These are phyloP conservation scores for Rosa rugosa DNA, from an alignment of 306 rosid species.

Conservation along the genomic window DNA sequence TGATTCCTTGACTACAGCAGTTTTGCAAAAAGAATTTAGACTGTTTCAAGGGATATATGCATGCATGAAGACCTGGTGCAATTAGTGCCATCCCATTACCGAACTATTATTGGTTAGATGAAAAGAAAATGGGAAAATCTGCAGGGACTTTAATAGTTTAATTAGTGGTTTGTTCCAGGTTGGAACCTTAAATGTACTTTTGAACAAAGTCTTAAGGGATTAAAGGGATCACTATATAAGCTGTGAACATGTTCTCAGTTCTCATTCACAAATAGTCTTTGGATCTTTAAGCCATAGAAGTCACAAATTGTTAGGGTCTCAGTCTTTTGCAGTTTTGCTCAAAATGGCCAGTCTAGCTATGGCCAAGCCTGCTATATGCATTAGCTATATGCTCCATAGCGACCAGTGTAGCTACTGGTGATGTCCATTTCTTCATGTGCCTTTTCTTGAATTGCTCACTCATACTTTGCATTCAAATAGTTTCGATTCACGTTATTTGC, in stretches of 20 bases:
- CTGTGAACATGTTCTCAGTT: neutral
- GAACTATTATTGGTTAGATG: neutral
- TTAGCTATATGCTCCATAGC: constrained; percentile 28
- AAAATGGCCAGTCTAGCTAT: constrained; percentile 26
- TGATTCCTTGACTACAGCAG: neutral
- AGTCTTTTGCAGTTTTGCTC: neutral
- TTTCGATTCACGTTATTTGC: neutral
- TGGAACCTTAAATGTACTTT: constrained; percentile 4
- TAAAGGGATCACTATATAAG: constrained; percentile 22
- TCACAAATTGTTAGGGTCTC: neutral
- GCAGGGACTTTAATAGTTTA: neutral
- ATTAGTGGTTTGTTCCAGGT: neutral
- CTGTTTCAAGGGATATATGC: neutral
- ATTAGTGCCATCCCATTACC: neutral
- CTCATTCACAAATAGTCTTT: constrained; percentile 1
- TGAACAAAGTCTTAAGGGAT: constrained; percentile 12
- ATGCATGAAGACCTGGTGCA: neutral
- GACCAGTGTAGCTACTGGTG: constrained; percentile 28
- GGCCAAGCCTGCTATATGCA: constrained; percentile 25
- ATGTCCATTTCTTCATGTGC: neutral
- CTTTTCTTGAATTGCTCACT: too few relatives aligned
- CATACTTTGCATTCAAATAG: too few relatives aligned
- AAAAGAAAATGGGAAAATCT: neutral
- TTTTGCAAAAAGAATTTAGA: neutral
- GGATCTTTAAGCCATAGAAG: neutral